Percentiles rank a stretch among this genome's conserved stretches.
phyloP scores from a whole-genome alignment of 1,139 yeast species.

The Pneumocystis jirovecii region DNA sequence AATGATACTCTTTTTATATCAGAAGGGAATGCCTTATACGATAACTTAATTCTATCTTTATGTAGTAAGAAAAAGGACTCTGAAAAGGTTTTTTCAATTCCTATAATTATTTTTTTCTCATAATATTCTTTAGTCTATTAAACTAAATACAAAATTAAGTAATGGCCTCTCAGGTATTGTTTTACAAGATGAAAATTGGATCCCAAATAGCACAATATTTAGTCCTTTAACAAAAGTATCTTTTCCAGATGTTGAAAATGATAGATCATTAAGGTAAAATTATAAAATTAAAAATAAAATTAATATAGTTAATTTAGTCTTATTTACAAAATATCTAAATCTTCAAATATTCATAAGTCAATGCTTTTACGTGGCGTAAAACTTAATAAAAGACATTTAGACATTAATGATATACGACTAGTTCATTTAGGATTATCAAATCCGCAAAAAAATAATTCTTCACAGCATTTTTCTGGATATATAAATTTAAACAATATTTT shows the following conservation, averaged over 20 bases:
- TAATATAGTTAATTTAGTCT: slow-evolving; percentile 36
- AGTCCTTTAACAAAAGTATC: slow-evolving; percentile 41
- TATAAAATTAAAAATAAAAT: not conserved
- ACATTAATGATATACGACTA: not conserved
- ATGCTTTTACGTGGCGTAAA: slow-evolving; percentile 59
- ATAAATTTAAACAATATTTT: not conserved
- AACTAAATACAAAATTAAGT: slow-evolving; percentile 16
- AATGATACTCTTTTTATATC: slow-evolving; percentile 25
- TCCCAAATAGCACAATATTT: slow-evolving; percentile 32
- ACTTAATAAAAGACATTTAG: not conserved
- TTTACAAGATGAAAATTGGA: slow-evolving; percentile 31
- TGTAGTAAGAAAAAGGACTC: slow-evolving; percentile 19
- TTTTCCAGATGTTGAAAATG: slow-evolving; percentile 41
- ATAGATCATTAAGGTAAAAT: slow-evolving; percentile 18
- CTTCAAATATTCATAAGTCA: slow-evolving; percentile 37
- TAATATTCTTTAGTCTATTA: slow-evolving; percentile 5
- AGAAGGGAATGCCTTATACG: slow-evolving; percentile 17
- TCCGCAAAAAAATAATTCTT: not conserved
- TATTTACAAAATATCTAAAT: slow-evolving; percentile 41
- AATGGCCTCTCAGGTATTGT: slow-evolving; percentile 55
- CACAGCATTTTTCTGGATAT: not conserved
- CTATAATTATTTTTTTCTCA: slow-evolving; percentile 25
- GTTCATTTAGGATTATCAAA: not conserved
- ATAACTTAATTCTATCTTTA: slow-evolving; percentile 16
- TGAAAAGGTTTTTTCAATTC: slow-evolving; percentile 20